Base-by-base conservation (phyloP, 2,329 filamentous ascomycete species). In the Colletotrichum karsti region DNA sequence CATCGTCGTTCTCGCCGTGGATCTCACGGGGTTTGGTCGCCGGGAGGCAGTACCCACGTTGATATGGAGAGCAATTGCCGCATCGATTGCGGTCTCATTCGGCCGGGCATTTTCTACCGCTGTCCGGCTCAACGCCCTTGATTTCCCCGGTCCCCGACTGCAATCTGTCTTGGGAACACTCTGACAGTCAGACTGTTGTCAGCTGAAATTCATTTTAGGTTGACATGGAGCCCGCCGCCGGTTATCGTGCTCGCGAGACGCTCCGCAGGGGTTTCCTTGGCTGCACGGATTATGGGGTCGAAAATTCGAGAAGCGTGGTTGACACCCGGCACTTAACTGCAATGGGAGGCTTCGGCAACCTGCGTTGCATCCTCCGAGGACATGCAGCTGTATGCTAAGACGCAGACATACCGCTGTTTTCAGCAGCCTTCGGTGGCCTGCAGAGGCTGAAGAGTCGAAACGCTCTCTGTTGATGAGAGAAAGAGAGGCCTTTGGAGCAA, bases 221-320 rank as follows among this genome's bases (percentile, higher is more conserved):
- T 54, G 61, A 41, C 54, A 51, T 57, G 51, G 53, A 53, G 33
- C 33, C 28, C 54, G 30, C 24, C 20, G 54, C 61, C 22, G 53
- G 60, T 48, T 64, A 48, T 68, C 53, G 53, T 68, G 60, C 54
- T 44, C 20, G 42, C 33, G 53, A 58, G 46, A 64, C 30, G 39
- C 53, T 28, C 37, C 37, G 60, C 53, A 68, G 54, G 65, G 61
- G 28, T 42, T 15, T 55, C 60, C 65, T 64, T 68, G 65, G 54
- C 39, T 28, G n/a, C 12, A 48, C 12, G 46, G 53, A 65, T 54
- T 41, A 65, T 65, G 46, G 46, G 35, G 54, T 65, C 61, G 60
- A 65, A 59, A 58, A 59, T 30, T 50, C 39, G 44, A 59, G 54
- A 55, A 50, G n/a, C 26, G 39, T 37, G 39, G 60, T 54, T 46